phyloP scores from a whole-genome alignment of 768 basidiomycete species.

The Arthromyces matolae region DNA sequence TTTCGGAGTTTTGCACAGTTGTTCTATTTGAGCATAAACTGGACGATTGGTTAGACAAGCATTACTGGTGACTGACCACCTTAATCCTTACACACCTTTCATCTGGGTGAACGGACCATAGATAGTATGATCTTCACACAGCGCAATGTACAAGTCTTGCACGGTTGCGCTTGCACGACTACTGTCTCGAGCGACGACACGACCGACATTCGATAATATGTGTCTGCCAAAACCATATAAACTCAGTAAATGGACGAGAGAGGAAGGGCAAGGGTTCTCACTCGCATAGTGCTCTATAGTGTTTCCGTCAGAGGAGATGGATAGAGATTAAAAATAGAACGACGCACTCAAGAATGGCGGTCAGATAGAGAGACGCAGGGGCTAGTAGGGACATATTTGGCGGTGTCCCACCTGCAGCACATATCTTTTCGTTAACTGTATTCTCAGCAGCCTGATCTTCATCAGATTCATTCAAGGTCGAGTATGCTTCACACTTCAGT shows the following conservation, averaged over 20 bases:
- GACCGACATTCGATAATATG: constrained; percentile 76
- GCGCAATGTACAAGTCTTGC: constrained; percentile 80
- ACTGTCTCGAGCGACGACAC: constrained; percentile 83
- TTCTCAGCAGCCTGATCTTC: constrained; percentile 67
- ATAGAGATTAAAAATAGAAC: constrained; percentile 16
- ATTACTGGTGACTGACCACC: neutral
- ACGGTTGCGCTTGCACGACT: constrained; percentile 70
- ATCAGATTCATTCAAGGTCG: constrained; percentile 75
- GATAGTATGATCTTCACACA: constrained; percentile 87
- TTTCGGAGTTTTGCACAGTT: constrained; percentile 53
- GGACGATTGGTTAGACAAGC: constrained; percentile 11
- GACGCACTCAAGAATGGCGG: constrained; percentile 89
- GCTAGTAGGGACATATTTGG: constrained; percentile 59
- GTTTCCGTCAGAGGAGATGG: constrained; percentile 26
- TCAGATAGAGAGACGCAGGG: constrained; percentile 85
- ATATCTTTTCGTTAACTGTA: constrained; percentile 61
- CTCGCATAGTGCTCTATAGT: constrained; percentile 80
- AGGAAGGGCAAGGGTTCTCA: constrained; percentile 36
- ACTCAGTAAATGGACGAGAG: neutral
- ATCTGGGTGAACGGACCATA: constrained; percentile 83
- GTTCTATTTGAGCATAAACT: constrained; percentile 82
- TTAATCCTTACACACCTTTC: constrained; percentile 57
- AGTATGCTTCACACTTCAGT: constrained; percentile 87
- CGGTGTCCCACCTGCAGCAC: constrained; percentile 42
- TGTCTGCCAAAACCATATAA: constrained; percentile 49